Conservation (phyloP, 2,329 filamentous ascomycete species). For the Microdochium trichocladiopsis region DNA sequence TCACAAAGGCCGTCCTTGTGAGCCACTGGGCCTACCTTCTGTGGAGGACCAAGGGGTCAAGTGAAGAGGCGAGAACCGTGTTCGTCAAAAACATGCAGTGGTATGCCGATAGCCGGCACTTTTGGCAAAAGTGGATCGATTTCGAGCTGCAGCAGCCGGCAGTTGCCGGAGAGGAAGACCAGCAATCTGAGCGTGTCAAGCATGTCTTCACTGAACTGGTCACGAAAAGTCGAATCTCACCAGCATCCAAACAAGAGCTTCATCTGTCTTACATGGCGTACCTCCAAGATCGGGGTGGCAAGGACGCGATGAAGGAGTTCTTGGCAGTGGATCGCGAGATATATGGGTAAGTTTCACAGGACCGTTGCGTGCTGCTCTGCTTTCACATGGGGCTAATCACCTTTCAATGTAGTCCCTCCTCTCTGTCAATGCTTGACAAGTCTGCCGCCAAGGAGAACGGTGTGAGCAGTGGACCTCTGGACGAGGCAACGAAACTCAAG, state of each 20-base stretch:
- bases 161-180: constrained; percentile 52
- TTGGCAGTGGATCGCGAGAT: constrained; percentile 77
- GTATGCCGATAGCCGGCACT: constrained; percentile 78
- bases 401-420: constrained; percentile 30
- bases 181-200: constrained; percentile 69
- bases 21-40: constrained; percentile 82
- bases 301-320: constrained; percentile 81
- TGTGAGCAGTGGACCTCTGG: constrained; percentile 32
- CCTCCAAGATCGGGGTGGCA: constrained; percentile 73
- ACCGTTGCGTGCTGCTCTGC: not conserved
- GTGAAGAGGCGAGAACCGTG: constrained; percentile 74
- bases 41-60: constrained; percentile 79
- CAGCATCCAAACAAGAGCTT: constrained; percentile 64
- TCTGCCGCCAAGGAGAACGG: constrained; percentile 38
- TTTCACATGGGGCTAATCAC: constrained; percentile 2
- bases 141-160: constrained; percentile 85
- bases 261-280: constrained; percentile 75
- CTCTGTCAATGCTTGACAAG: constrained; percentile 32
- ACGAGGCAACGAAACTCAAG: constrained; percentile 40
- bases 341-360: constrained; percentile 59
- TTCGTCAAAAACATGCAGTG: constrained; percentile 77
- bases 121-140: constrained; percentile 83
- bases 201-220: constrained; percentile 71
- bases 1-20: constrained; percentile 79
- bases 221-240: constrained; percentile 62